These are phyloP conservation scores for Diaporthe vaccinii DNA, from an alignment of 2,329 filamentous ascomycete species.

Conservation along the genomic window DNA sequence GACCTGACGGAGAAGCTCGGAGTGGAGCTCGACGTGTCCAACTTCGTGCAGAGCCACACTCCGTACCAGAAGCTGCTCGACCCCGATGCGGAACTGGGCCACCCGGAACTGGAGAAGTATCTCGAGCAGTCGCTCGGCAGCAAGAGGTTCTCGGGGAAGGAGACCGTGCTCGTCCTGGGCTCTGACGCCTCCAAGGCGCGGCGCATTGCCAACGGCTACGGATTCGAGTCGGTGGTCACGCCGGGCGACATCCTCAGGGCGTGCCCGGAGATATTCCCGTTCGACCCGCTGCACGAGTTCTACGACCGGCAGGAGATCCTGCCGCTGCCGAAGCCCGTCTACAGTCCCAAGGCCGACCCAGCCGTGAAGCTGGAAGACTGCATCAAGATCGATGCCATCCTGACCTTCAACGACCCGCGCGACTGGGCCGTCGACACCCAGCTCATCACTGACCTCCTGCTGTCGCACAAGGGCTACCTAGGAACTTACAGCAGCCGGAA, in stretches of 20 bases:
- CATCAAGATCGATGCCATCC: constrained; percentile 88
- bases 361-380: constrained; percentile 50
- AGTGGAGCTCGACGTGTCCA: constrained; percentile 73
- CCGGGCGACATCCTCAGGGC: constrained; percentile 85
- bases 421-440: constrained; percentile 96
- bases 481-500: constrained; percentile 85
- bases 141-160: constrained; percentile 60
- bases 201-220: constrained; percentile 81
- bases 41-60: constrained; percentile 92
- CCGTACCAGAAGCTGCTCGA: constrained; percentile 82
- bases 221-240: constrained; percentile 86
- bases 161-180: constrained; percentile 82
- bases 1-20: constrained; percentile 77
- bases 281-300: constrained; percentile 75
- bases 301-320: constrained; percentile 72
- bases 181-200: constrained; percentile 77
- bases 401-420: constrained; percentile 95
- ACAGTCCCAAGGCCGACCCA: constrained; percentile 41
- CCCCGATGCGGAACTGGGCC: constrained; percentile 55
- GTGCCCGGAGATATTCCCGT: constrained; percentile 85
- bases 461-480: constrained; percentile 82
- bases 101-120: constrained; percentile 4
- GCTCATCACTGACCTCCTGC: constrained; percentile 84
- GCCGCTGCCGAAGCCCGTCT: constrained; percentile 63
- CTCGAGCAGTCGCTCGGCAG: constrained; percentile 44